Evolutionary conservation across 2,329 filamentous ascomycete species (phyloP).

Genomic region (Fusarium staphyleae): DNA sequence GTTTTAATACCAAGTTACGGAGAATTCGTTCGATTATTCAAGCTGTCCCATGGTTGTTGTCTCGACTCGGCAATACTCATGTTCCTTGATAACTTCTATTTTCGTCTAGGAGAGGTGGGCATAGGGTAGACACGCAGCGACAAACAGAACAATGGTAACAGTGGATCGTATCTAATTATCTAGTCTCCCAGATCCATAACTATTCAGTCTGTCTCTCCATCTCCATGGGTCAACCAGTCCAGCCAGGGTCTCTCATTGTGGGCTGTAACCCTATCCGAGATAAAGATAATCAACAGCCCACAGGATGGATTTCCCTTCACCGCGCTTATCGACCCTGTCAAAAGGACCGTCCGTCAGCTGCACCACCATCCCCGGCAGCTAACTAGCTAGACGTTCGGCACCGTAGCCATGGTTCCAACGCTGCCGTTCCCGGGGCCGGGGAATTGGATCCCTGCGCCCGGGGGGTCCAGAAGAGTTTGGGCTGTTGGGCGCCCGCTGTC

Average conservation of each 20-base stretch:
- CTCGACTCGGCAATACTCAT: neutral
- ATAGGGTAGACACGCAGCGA: slow-evolving; percentile 16
- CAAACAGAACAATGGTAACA: slow-evolving; percentile 4
- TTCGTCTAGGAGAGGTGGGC: neutral
- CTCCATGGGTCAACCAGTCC: no score
- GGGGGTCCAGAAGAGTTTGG: slow-evolving; percentile 9
- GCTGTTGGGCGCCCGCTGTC: neutral
- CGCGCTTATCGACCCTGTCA: slow-evolving; percentile 4
- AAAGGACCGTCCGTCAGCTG: slow-evolving; percentile 18
- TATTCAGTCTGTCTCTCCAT: no score
- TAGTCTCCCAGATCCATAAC: slow-evolving; percentile 12
- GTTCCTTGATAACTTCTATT: neutral
- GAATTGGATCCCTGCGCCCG: slow-evolving; percentile 34
- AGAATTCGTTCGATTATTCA: slow-evolving; percentile 1
- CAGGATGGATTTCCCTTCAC: slow-evolving; percentile 11
- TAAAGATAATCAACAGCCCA: slow-evolving; percentile 18
- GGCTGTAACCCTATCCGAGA: slow-evolving; percentile 32
- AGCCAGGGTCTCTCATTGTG: slow-evolving; percentile 24
- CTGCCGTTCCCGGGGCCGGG: slow-evolving; percentile 36
- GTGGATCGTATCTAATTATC: slow-evolving; percentile 31
- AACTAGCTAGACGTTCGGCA: slow-evolving; percentile 37
- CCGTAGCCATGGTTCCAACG: slow-evolving; percentile 41
- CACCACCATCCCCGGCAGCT: slow-evolving; percentile 25
- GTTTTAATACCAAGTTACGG: slow-evolving; percentile 1
- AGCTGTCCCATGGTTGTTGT: neutral